Evolutionary conservation across 2,329 filamentous ascomycete species (phyloP).

Genomic region (Xylaria sp.): DNA sequence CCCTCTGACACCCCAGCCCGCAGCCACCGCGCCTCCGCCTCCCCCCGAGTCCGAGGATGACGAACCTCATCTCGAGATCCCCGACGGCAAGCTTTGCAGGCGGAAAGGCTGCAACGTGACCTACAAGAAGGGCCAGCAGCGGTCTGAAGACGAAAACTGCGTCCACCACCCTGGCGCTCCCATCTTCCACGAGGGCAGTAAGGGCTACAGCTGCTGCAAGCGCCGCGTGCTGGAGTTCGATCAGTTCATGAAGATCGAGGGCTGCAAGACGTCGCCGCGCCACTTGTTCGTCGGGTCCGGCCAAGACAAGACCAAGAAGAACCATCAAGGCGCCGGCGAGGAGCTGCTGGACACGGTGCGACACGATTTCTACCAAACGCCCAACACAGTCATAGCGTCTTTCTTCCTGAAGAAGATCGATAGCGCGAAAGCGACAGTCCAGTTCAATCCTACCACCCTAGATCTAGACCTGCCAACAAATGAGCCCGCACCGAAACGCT

Average conservation of each 20-base stretch:
- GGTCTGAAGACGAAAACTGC: slow-evolving; percentile 78
- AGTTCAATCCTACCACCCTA: slow-evolving; percentile 72
- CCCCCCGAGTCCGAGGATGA: slow-evolving; percentile 87
- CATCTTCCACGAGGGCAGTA: slow-evolving; percentile 97
- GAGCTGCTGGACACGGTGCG: slow-evolving; percentile 83
- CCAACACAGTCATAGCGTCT: slow-evolving; percentile 84
- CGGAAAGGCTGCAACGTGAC: slow-evolving; percentile 76
- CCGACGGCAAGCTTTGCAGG: slow-evolving; percentile 79
- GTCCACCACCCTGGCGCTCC: slow-evolving; percentile 89
- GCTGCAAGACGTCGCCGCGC: slow-evolving; percentile 82
- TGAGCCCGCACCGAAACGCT: slow-evolving; percentile 82
- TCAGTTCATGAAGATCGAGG: slow-evolving; percentile 95
- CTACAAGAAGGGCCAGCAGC: slow-evolving; percentile 69
- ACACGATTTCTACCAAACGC: slow-evolving; percentile 95
- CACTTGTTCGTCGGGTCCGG: slow-evolving; percentile 89
- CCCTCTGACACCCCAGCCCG: slow-evolving; percentile 58
- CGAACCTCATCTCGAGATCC: slow-evolving; percentile 78
- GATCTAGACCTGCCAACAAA: slow-evolving; percentile 85
- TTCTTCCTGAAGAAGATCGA: slow-evolving; percentile 98
- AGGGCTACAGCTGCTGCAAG: slow-evolving; percentile 98
- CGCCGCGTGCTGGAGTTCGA: slow-evolving; percentile 94
- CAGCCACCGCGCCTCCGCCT: slow-evolving; percentile 66
- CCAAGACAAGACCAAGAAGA: slow-evolving; percentile 62
- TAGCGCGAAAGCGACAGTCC: slow-evolving; percentile 79
- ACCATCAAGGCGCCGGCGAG: slow-evolving; percentile 65